These are phyloP conservation scores for Flaveria trinervia DNA, from an alignment of 129 eudicot species.

Conservation along the genomic window DNA sequence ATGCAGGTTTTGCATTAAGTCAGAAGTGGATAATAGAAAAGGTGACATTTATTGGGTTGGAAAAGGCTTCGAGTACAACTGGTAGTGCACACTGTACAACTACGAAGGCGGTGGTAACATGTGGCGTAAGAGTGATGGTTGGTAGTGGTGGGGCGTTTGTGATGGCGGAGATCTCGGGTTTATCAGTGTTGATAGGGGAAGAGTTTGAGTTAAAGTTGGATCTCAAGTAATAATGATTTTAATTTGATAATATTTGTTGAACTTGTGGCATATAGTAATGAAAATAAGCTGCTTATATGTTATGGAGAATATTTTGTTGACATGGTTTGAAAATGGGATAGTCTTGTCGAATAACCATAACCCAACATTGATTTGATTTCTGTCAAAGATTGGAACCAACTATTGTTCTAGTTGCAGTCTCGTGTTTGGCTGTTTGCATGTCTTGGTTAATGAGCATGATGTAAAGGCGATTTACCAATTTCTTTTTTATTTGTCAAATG, in stretches of 20 bases:
- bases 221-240: background rate
- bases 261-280: background rate
- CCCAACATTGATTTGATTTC: no score
- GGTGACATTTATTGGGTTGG: constrained; percentile 66
- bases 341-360: no score
- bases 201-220: constrained; percentile 43
- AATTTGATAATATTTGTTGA: background rate
- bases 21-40: constrained; percentile 59
- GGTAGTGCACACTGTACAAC: constrained; percentile 7
- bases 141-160: constrained; percentile 42
- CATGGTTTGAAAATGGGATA: no score
- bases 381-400: no score
- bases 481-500: no score
- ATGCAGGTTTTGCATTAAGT: constrained; percentile 51
- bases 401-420: no score
- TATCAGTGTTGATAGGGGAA: constrained; percentile 52
- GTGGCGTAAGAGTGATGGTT: background rate
- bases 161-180: constrained; percentile 37
- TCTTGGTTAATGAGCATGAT: no score
- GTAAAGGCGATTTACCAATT: no score
- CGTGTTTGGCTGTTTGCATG: no score
- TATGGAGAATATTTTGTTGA: no score
- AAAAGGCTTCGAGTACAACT: constrained; percentile 19
- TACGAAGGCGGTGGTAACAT: background rate
- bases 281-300: background rate